A percentile compares a stretch with the other conserved stretches of the same genome.
Conservation (phyloP, 768 basidiomycete genomes). For the Leccinum rimulosum region DNA sequence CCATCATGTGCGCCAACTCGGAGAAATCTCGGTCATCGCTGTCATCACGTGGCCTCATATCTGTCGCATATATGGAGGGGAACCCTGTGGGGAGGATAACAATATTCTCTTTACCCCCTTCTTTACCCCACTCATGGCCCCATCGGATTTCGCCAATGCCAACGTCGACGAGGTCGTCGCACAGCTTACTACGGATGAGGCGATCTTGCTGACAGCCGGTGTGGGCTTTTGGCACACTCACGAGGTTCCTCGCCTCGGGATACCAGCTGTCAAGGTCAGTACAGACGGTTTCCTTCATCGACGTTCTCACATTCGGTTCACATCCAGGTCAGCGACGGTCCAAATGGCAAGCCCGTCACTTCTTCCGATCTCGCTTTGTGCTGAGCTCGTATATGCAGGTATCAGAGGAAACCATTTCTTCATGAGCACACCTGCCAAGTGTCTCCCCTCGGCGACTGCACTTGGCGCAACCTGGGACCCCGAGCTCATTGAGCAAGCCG, state of each 20-base stretch:
- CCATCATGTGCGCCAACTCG: slow-evolving; percentile 1
- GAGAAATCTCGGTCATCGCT: slow-evolving; percentile 11
- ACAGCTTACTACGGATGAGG: slow-evolving; percentile 70
- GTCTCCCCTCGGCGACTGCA: slow-evolving; percentile 71
- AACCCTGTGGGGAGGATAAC: not conserved
- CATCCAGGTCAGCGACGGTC: slow-evolving; percentile 69
- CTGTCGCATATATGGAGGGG: slow-evolving; percentile 3
- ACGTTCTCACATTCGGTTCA: slow-evolving; percentile 3
- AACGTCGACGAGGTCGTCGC: slow-evolving; percentile 59
- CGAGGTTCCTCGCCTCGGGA: slow-evolving; percentile 57
- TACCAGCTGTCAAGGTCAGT: slow-evolving; percentile 66
- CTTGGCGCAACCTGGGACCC: slow-evolving; percentile 75
- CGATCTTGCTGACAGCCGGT: slow-evolving; percentile 68
- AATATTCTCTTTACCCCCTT: not conserved
- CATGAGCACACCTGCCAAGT: slow-evolving; percentile 79
- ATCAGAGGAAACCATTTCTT: slow-evolving; percentile 74
- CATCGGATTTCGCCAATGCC: slow-evolving; percentile 67
- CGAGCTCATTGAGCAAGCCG: slow-evolving; percentile 59
- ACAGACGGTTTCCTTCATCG: slow-evolving; percentile 1
- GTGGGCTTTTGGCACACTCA: slow-evolving; percentile 80
- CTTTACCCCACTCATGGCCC: slow-evolving; percentile 45
- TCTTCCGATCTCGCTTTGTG: not conserved
- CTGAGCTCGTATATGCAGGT: slow-evolving; percentile 27
- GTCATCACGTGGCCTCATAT: slow-evolving; percentile 20
- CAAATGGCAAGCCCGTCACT: slow-evolving; percentile 52